Evolutionary conservation across 1,284 basidiomycete genomes (phyloP).

Genomic region (Cutaneotrichosporon curvatum): DNA sequence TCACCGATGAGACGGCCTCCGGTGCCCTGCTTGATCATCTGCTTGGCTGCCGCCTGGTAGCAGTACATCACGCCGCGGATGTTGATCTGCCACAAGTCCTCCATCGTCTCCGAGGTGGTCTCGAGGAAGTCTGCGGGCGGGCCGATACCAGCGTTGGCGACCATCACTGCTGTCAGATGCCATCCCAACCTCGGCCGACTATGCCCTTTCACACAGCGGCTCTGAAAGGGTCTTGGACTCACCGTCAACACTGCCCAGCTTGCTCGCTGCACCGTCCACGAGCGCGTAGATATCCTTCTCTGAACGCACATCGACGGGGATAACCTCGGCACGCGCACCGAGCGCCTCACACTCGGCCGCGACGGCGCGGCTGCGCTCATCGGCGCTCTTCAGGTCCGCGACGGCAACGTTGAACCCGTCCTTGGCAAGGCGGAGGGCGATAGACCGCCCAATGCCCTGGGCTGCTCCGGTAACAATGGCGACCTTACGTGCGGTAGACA

Average conservation of each 20-base stretch:
- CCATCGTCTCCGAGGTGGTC: slow-evolving; percentile 34
- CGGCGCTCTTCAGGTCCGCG: slow-evolving; percentile 30
- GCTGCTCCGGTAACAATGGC: slow-evolving; percentile 49
- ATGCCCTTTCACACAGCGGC: background rate
- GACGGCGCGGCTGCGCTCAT: slow-evolving; percentile 29
- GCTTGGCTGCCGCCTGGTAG: slow-evolving; percentile 47
- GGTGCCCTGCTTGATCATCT: slow-evolving; percentile 49
- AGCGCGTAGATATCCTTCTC: slow-evolving; percentile 32
- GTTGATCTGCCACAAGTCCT: slow-evolving; percentile 40
- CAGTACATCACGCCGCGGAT: slow-evolving; percentile 42
- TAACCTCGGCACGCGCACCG: slow-evolving; percentile 30
- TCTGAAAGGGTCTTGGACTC: background rate
- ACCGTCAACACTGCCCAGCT: slow-evolving; percentile 41
- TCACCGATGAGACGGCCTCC: slow-evolving; percentile 47
- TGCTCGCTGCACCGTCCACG: slow-evolving; percentile 30
- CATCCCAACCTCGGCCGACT: no score
- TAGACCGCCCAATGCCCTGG: slow-evolving; percentile 49
- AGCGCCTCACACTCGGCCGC: slow-evolving; percentile 13
- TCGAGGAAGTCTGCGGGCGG: slow-evolving; percentile 39
- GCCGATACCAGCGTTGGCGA: slow-evolving; percentile 49
- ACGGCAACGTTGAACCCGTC: slow-evolving; percentile 48
- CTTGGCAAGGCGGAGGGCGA: slow-evolving; percentile 47
- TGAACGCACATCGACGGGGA: slow-evolving; percentile 36
- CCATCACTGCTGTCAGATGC: slow-evolving; percentile 25
- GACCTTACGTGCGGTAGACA: slow-evolving; percentile 3